Percentiles rank a stretch among this genome's conserved stretches.
phyloP scores from a whole-genome alignment of 1,284 basidiomycete genomes.

The Athelia psychrophila region DNA sequence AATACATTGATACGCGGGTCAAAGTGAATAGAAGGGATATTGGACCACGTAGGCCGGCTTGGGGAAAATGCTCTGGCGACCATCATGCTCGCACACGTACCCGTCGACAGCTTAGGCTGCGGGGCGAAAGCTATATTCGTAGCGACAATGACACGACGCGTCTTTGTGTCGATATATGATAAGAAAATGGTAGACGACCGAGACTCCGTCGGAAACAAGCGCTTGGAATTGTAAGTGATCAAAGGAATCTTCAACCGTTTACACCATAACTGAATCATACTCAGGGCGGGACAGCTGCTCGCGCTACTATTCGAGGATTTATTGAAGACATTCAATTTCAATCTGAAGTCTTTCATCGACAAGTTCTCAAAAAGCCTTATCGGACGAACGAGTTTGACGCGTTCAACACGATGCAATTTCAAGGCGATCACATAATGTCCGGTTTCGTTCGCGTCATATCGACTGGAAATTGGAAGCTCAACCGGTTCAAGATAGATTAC shows the following conservation, averaged over 20 bases:
- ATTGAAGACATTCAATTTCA: slow-evolving; percentile 98
- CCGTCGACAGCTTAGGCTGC: slow-evolving; percentile 90
- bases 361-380: slow-evolving; percentile 98
- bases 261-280: background rate
- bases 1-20: slow-evolving; percentile 92
- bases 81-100: slow-evolving; percentile 96
- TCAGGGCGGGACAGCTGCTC: slow-evolving; percentile 92
- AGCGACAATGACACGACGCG: slow-evolving; percentile 95
- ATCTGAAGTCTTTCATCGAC: slow-evolving; percentile 95
- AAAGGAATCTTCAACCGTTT: slow-evolving; percentile 9
- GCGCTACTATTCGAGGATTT: slow-evolving; percentile 97
- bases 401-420: slow-evolving; percentile 90
- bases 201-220: slow-evolving; percentile 99
- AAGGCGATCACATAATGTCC: slow-evolving; percentile 92
- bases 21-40: slow-evolving; percentile 83
- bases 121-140: slow-evolving; percentile 96
- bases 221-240: slow-evolving; percentile 79
- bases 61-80: slow-evolving; percentile 98
- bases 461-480: slow-evolving; percentile 98
- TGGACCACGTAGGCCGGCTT: slow-evolving; percentile 80
- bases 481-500: slow-evolving; percentile 99
- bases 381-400: slow-evolving; percentile 96
- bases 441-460: slow-evolving; percentile 98
- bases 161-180: slow-evolving; percentile 95
- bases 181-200: slow-evolving; percentile 98